Percentiles rank a stretch among this genome's conserved stretches.
Evolutionary conservation across 1,139 yeast species (phyloP).

Genomic region (Chernovozyma sophiae-reginae): DNA sequence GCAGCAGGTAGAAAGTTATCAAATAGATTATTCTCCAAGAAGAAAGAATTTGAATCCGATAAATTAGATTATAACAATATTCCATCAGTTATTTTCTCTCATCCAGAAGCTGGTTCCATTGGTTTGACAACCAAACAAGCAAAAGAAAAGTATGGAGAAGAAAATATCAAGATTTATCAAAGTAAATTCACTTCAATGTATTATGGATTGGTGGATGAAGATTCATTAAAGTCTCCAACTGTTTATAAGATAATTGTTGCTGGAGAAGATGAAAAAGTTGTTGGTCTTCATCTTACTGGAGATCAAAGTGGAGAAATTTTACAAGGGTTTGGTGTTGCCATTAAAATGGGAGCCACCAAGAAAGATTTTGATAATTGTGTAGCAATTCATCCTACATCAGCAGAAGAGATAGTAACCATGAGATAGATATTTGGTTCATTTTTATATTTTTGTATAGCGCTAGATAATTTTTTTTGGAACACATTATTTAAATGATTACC

Average conservation of each 20-base stretch:
- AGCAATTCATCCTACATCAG: slow-evolving; percentile 97
- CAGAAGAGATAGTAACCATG: slow-evolving; percentile 95
- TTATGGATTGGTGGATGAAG: slow-evolving; percentile 69
- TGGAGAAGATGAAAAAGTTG: slow-evolving; percentile 86
- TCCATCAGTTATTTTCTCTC: slow-evolving; percentile 91
- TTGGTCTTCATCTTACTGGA: slow-evolving; percentile 92
- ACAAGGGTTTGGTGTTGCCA: slow-evolving; percentile 97
- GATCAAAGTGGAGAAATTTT: slow-evolving; percentile 86
- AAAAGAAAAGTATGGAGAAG: slow-evolving; percentile 70
- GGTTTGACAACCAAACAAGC: slow-evolving; percentile 84
- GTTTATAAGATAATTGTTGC: slow-evolving; percentile 76
- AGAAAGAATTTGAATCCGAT: slow-evolving; percentile 56
- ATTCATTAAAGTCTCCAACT: slow-evolving; percentile 79
- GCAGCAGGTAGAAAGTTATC: slow-evolving; percentile 96
- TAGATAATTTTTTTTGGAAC: background rate
- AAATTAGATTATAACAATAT: slow-evolving; percentile 82
- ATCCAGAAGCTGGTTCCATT: slow-evolving; percentile 95
- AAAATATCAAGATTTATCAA: slow-evolving; percentile 74
- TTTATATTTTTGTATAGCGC: too few relatives aligned
- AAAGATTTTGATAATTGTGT: slow-evolving; percentile 91
- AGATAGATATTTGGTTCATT: slow-evolving; percentile 32
- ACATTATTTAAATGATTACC: too few relatives aligned
- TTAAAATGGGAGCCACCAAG: slow-evolving; percentile 98
- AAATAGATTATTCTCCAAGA: slow-evolving; percentile 82
- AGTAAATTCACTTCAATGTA: slow-evolving; percentile 89